Evolutionary conservation across 1,284 basidiomycete species (phyloP), one percentile per base, ranked within the genome.

Genomic region (Pseudomicrostroma phylloplanum): DNA sequence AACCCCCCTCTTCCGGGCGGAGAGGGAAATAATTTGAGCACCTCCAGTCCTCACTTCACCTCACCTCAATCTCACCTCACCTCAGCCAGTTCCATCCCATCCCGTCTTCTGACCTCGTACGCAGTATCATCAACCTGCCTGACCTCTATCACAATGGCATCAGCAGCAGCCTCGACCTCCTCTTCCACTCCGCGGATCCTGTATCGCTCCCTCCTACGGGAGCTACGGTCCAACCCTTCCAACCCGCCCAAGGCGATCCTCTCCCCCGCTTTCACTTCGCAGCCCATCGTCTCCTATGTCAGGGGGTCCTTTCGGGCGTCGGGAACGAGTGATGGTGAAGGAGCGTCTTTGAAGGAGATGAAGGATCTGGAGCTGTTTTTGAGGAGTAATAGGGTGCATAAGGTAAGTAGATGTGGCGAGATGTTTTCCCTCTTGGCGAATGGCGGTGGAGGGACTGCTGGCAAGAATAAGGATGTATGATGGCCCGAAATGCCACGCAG

Each of bases 201-300:
- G 13, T 54, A 54, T 25, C 51, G 51, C 51, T 23, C 51, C 6
- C 51, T 54, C 51, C 21, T 54, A 21, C 51, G 51, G 51, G 51
- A 54, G 21, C 21, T 54, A 23, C 51, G 51, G 21, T 25, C 21
- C n/a, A 19, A 17, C 6, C 51, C 46, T n/a, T n/a, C 17, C 23
- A 48, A 4, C 23, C 46, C 51, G 25, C 51, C 17, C 15, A 17
- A 54, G 15, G 13, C 51, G 8, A 25, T 26, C 13, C 21, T 4
- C 6, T 21, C 51, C 21, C 51, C 51, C n/a, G 15, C 51, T 19
- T 54, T 54, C 13, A 6, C 13, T 15, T 23, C 21, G 7, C 51
- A 54, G 51, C 51, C 51, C 51, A 54, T 54, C 25, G 51, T 54
- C 21, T 19, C 51, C 21, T 54, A 54, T 25, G 51, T 54, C 13